phyloP scores from a whole-genome alignment of 2,329 filamentous ascomycete genomes.

The Leptographium procerum region DNA sequence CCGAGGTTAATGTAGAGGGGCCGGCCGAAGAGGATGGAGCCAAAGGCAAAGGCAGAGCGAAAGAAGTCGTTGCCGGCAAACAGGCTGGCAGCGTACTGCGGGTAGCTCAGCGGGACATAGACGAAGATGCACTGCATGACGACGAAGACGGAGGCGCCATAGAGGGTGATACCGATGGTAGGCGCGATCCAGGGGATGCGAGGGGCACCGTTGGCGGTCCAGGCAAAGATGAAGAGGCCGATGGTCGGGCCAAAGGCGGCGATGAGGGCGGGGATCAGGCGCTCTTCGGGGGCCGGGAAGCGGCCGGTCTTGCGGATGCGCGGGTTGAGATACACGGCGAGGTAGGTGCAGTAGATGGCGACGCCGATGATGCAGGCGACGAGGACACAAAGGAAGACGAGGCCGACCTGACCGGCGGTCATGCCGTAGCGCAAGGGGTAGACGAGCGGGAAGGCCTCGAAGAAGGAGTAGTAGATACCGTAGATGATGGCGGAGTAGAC shows the following conservation, averaged over 20 bases:
- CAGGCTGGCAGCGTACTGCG: conserved; percentile 44
- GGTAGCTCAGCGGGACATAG: conserved; percentile 45
- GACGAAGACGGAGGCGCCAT: conserved; percentile 38
- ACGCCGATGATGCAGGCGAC: conserved; percentile 44
- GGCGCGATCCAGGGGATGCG: conserved; percentile 43
- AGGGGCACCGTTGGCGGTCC: conserved; percentile 34
- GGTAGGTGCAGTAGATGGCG: conserved; percentile 36
- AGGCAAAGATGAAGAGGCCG: conserved; percentile 51
- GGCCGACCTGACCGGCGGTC: conserved; percentile 43
- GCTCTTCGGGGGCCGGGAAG: conserved; percentile 39
- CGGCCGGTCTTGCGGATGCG: conserved; percentile 33
- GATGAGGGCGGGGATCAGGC: conserved; percentile 42
- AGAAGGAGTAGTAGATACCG: conserved; percentile 51
- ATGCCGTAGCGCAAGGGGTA: conserved; percentile 50
- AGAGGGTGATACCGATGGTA: conserved; percentile 46
- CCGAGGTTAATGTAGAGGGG: conserved; percentile 50
- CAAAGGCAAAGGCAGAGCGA: conserved; percentile 46
- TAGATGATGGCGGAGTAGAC: conserved; percentile 52
- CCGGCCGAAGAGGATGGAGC: conserved; percentile 46
- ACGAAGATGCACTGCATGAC: conserved; percentile 50
- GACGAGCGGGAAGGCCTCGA: conserved; percentile 56
- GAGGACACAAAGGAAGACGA: conserved; percentile 50
- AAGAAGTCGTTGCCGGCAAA: conserved; percentile 53
- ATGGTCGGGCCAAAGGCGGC: conserved; percentile 41
- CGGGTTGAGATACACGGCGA: conserved; percentile 39